phyloP scores from a whole-genome alignment of 108 stramenopile species.

The Cyclotella distinguenda region DNA sequence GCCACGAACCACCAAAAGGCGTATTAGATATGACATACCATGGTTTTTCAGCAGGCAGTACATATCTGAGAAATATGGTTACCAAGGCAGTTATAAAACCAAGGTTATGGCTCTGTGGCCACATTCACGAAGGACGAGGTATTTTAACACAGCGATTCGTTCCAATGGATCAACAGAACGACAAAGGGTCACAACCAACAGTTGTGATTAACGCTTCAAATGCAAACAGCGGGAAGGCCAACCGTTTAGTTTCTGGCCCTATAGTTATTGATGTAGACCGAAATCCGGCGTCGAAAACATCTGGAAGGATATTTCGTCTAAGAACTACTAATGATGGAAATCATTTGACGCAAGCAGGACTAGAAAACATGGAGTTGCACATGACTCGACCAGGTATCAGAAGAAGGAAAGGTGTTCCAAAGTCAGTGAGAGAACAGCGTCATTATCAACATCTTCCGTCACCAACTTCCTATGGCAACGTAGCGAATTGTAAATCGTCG shows the following conservation, averaged over 20 bases:
- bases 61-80: slow-evolving; percentile 49
- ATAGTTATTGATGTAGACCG: slow-evolving; percentile 53
- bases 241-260: slow-evolving; percentile 56
- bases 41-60: slow-evolving; percentile 56
- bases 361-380: slow-evolving; percentile 26
- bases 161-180: slow-evolving; percentile 24
- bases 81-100: slow-evolving; percentile 43
- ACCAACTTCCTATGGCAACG: background rate
- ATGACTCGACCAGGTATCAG: slow-evolving; percentile 35
- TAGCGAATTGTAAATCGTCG: no score
- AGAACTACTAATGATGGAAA: slow-evolving; percentile 5
- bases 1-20: slow-evolving; percentile 68
- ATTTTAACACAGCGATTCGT: slow-evolving; percentile 24
- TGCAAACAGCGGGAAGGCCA: slow-evolving; percentile 71
- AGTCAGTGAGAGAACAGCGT: slow-evolving; percentile 19
- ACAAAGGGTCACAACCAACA: slow-evolving; percentile 30
- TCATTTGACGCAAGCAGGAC: background rate
- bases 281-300: slow-evolving; percentile 11
- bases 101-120: slow-evolving; percentile 66
- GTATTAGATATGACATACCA: slow-evolving; percentile 58
- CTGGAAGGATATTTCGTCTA: slow-evolving; percentile 19
- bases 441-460: background rate
- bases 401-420: slow-evolving; percentile 35
- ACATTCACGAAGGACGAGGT: slow-evolving; percentile 79
- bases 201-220: slow-evolving; percentile 76